Percentiles rank a stretch among this genome's conserved stretches.
phyloP scores from a whole-genome alignment of 768 basidiomycete genomes.

The Psilocybe tampanensis region DNA sequence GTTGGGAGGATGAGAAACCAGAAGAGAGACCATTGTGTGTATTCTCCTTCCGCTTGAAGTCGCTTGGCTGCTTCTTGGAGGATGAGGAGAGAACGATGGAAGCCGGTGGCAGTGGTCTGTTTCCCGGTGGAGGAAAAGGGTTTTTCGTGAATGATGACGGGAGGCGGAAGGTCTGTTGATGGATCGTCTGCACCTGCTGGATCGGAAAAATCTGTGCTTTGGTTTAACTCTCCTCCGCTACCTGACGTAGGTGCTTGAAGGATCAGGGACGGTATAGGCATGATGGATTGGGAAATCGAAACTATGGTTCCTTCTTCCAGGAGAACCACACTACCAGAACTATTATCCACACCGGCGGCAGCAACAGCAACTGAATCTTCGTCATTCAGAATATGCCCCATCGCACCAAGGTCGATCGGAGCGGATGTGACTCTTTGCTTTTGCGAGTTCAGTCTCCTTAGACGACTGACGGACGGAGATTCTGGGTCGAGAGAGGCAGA shows the following conservation, averaged over 20 bases:
- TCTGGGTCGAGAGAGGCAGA: not conserved
- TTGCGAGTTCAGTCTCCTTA: not conserved
- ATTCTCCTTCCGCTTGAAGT: not conserved
- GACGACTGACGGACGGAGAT: not conserved
- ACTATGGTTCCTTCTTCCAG: not conserved
- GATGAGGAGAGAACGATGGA: slow-evolving; percentile 9
- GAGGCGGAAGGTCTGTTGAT: too few species aligned
- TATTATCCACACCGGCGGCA: not conserved
- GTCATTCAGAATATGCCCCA: not conserved
- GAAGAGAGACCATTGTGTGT: slow-evolving; percentile 12
- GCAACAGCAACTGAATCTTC: not conserved
- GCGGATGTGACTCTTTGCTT: not conserved
- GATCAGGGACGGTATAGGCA: not conserved
- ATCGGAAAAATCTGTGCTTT: not conserved
- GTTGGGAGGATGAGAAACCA: not conserved
- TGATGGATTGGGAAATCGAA: not conserved
- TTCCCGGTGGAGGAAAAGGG: not conserved
- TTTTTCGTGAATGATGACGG: not conserved
- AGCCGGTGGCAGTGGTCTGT: not conserved
- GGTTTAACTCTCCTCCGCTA: not conserved
- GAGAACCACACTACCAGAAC: not conserved
- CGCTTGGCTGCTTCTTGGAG: slow-evolving; percentile 15
- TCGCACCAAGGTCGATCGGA: not conserved
- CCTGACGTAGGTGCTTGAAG: not conserved
- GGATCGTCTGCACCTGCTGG: not conserved